Conservation (phyloP, 805 yeast genomes). For the Spathaspora passalidarum region DNA sequence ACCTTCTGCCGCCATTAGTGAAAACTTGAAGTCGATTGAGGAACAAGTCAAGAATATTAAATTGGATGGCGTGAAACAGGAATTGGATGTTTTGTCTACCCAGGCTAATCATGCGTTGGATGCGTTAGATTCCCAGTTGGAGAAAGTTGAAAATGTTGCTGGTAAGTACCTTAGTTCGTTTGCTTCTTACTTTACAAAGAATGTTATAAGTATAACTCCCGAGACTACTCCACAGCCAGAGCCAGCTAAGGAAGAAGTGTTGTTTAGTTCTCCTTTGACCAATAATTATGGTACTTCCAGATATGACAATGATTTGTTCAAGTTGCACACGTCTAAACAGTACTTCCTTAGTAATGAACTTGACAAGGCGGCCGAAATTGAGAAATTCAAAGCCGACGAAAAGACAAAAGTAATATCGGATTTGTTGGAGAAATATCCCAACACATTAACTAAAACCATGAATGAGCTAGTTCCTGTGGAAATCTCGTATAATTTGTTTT, state of each 20-base stretch:
- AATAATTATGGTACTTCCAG: conserved; percentile 36
- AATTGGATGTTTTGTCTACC: conserved; percentile 5
- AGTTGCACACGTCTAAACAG: conserved; percentile 34
- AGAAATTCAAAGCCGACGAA: conserved; percentile 41
- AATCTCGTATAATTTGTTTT: conserved; percentile 59
- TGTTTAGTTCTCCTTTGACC: conserved; percentile 17
- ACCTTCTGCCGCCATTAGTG: conserved; percentile 18
- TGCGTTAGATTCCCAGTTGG: conserved; percentile 66
- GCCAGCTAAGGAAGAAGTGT: conserved; percentile 13
- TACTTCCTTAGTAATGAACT: conserved; percentile 14
- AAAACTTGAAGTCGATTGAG: conserved; percentile 25
- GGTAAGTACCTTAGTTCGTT: conserved; percentile 55
- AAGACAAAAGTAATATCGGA: conserved; percentile 50
- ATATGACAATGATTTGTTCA: conserved; percentile 36
- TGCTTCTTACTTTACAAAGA: conserved; percentile 53
- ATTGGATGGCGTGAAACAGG: conserved; percentile 11
- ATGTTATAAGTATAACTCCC: conserved; percentile 27
- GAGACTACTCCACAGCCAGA: conserved; percentile 7
- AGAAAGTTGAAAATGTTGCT: conserved; percentile 68
- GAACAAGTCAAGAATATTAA: conserved; percentile 22
- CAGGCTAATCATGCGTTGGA: conserved; percentile 60
- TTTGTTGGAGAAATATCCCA: conserved; percentile 45
- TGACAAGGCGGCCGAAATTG: conserved; percentile 14
- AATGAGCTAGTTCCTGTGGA: conserved; percentile 64
- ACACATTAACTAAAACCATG: conserved; percentile 52